Percentiles rank a stretch among this genome's conserved stretches.
Evolutionary conservation across 140 eudicot species (phyloP).

Genomic region (Anethum foeniculum): DNA sequence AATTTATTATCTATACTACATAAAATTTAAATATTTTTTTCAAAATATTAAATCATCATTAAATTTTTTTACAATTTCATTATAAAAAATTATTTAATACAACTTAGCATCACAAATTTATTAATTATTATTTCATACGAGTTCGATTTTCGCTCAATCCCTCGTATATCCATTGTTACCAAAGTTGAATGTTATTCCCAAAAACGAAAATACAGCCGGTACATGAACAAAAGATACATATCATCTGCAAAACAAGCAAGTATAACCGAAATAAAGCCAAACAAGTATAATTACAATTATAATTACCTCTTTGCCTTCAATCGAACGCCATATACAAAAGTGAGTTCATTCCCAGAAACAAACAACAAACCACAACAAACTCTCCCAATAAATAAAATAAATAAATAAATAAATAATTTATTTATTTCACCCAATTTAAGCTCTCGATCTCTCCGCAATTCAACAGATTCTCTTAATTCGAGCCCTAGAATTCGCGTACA

Average conservation of each 20-base stretch:
- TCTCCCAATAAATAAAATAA: neutral
- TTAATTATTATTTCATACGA: too few relatives aligned
- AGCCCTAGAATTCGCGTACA: neutral
- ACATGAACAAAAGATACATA: too few relatives aligned
- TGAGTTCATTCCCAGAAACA: neutral
- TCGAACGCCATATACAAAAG: neutral
- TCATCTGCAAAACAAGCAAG: neutral
- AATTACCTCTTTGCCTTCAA: neutral
- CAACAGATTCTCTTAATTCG: neutral
- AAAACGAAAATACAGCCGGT: too few relatives aligned
- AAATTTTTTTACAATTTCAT: too few relatives aligned
- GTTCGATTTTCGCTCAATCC: too few relatives aligned
- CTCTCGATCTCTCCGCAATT: conserved; percentile 3
- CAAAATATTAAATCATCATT: too few relatives aligned
- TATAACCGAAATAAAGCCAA: neutral
- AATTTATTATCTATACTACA: too few relatives aligned
- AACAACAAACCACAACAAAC: neutral
- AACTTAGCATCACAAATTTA: too few relatives aligned
- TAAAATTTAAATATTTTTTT: too few relatives aligned
- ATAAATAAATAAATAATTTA: neutral
- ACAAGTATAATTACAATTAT: neutral
- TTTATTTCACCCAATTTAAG: neutral
- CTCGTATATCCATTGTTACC: too few relatives aligned
- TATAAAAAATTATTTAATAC: too few relatives aligned
- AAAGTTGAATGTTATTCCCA: too few relatives aligned